A percentile compares a stretch with the other conserved stretches of the same genome.
phyloP scores from a whole-genome alignment of 495 filamentous ascomycete genomes.

The Penicillium angulare region DNA sequence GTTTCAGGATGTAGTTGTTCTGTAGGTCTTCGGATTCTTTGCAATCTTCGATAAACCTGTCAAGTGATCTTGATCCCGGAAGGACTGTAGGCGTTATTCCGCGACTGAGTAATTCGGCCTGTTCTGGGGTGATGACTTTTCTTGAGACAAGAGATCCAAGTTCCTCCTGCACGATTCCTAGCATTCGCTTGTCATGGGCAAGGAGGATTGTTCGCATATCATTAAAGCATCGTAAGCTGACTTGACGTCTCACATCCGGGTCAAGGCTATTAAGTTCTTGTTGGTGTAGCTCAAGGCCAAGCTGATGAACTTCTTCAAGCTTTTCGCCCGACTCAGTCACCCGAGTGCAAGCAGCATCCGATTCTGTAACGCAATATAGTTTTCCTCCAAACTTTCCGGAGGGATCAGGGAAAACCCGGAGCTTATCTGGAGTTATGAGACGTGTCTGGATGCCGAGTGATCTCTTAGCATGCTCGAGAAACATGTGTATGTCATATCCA shows the following conservation, averaged over 20 bases:
- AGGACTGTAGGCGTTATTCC: conserved; percentile 22
- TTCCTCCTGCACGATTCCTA: conserved; percentile 42
- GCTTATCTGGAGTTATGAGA: conserved; percentile 18
- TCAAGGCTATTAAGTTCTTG: conserved; percentile 32
- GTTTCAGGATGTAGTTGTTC: conserved; percentile 38
- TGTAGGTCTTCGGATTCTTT: conserved; percentile 7
- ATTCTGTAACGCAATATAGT: conserved; percentile 16
- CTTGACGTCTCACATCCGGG: conserved; percentile 28
- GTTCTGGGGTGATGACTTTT: conserved; percentile 20
- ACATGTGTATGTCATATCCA: conserved; percentile 33
- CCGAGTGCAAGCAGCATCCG: background rate
- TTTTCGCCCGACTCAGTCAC: conserved; percentile 15
- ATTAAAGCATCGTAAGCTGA: conserved; percentile 40
- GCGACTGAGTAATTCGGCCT: conserved; percentile 6
- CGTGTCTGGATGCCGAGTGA: conserved; percentile 11
- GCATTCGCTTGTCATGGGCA: conserved; percentile 47
- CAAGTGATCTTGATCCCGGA: conserved; percentile 20
- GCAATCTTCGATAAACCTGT: conserved; percentile 7
- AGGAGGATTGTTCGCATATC: conserved; percentile 44
- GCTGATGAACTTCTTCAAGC: conserved; percentile 38
- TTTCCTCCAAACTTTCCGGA: conserved; percentile 10
- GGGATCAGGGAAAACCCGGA: conserved; percentile 15
- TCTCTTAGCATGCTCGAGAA: conserved; percentile 13
- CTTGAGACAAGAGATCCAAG: conserved; percentile 23
- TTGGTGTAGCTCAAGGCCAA: conserved; percentile 44